A percentile compares a stretch with the other conserved stretches of the same genome.
These are phyloP conservation scores for Plasmodium yoelii DNA, from an alignment of 169 alveolate genomes.

Conservation along the genomic window DNA sequence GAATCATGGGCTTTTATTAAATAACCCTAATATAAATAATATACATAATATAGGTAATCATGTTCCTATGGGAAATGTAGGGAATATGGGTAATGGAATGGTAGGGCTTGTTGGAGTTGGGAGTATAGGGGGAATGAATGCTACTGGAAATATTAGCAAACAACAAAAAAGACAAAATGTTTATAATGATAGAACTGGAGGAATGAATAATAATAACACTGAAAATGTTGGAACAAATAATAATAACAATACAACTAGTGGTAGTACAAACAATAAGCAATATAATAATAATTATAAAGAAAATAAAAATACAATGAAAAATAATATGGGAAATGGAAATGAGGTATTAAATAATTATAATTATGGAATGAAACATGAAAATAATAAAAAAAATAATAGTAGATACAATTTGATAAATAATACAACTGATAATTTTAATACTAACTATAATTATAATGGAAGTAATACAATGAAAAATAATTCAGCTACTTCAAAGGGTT, in stretches of 20 bases:
- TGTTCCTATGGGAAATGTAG: not conserved
- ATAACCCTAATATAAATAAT: constrained; percentile 1
- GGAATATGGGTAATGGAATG: not conserved
- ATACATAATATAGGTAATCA: not conserved
- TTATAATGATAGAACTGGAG: constrained; percentile 10
- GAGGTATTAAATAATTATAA: not conserved
- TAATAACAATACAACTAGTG: not conserved
- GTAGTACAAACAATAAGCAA: constrained; percentile 2
- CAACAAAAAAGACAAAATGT: constrained; percentile 46
- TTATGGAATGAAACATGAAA: constrained; percentile 14
- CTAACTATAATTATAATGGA: constrained; percentile 6
- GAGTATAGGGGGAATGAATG: not conserved
- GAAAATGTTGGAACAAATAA: not conserved
- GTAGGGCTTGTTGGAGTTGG: not conserved
- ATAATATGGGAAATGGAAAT: constrained; percentile 2
- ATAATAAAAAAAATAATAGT: constrained; percentile 5
- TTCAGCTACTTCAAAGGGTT: constrained; percentile 12
- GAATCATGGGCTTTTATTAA: constrained; percentile 54
- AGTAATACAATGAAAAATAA: constrained; percentile 14
- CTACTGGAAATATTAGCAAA: not conserved
- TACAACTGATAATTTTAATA: constrained; percentile 7
- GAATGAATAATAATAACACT: not conserved
- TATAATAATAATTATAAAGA: constrained; percentile 12
- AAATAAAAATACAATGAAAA: constrained; percentile 8
- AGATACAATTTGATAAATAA: constrained; percentile 17